phyloP scores from a whole-genome alignment of 441 rosid genomes.

The Sinapis alba region DNA sequence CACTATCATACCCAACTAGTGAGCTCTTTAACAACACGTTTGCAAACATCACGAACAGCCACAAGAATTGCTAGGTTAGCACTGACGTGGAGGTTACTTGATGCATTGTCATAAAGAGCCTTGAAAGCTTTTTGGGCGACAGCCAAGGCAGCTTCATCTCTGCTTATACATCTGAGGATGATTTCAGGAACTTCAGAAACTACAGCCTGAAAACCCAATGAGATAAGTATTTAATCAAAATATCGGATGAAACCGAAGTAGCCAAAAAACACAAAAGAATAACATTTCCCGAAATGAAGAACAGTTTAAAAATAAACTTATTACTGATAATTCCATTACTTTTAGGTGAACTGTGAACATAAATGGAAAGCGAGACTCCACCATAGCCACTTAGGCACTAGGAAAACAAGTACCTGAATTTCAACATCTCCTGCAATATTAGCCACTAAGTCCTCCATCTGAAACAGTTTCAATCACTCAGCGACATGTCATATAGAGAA shows the following conservation, averaged over 20 bases:
- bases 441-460: conserved; percentile 85
- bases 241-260: conserved; percentile 12
- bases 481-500: conserved; percentile 12
- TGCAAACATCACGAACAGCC: conserved; percentile 96
- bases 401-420: conserved; percentile 67
- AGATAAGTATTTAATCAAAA: background rate
- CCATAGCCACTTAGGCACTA: conserved; percentile 1
- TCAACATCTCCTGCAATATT: conserved; percentile 79
- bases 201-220: conserved; percentile 55
- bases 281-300: conserved; percentile 5
- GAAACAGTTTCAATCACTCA: conserved; percentile 45
- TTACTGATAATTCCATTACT: background rate
- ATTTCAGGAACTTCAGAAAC: conserved; percentile 96
- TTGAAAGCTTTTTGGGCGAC: conserved; percentile 97
- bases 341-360: background rate
- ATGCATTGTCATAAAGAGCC: conserved; percentile 89
- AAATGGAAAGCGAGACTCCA: conserved; percentile 5
- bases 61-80: conserved; percentile 87
- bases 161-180: conserved; percentile 88
- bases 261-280: background rate
- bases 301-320: background rate
- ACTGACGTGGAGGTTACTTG: conserved; percentile 73
- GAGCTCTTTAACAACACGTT: conserved; percentile 93
- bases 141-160: conserved; percentile 98
- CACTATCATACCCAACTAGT: conserved; percentile 87